phyloP scores from a whole-genome alignment of 225 moss, liverwort and hornwort genomes.

The Bryoerythrophyllum caledonicum region DNA sequence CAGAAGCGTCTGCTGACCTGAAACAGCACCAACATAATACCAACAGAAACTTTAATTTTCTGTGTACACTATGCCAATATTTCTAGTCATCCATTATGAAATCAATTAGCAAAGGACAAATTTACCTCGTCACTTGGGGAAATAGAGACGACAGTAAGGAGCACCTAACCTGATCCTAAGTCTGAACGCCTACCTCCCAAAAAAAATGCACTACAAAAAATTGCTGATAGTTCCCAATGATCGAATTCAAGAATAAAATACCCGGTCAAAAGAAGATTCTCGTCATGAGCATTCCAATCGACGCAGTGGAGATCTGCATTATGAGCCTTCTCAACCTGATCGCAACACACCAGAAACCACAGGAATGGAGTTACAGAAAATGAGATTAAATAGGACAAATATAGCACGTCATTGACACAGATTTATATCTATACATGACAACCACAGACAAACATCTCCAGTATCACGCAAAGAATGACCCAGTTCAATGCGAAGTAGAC shows the following conservation, averaged over 20 bases:
- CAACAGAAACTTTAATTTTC: neutral
- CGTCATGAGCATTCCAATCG: slow-evolving; percentile 91
- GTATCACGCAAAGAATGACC: neutral
- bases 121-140: neutral
- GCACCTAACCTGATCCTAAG: neutral
- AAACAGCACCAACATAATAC: slow-evolving; percentile 18
- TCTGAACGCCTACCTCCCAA: neutral
- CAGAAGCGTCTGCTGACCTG: slow-evolving; percentile 89
- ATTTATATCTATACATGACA: slow-evolving; percentile 3
- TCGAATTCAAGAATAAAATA: slow-evolving; percentile 27
- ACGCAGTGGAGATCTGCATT: slow-evolving; percentile 93
- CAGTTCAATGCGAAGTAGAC: neutral
- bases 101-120: neutral
- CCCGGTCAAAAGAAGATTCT: slow-evolving; percentile 92
- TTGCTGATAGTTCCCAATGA: neutral
- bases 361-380: neutral
- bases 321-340: slow-evolving; percentile 91
- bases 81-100: neutral
- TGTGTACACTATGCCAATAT: neutral
- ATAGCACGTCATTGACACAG: neutral
- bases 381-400: neutral
- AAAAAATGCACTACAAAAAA: neutral
- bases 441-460: slow-evolving; percentile 4
- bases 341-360: slow-evolving; percentile 18
- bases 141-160: neutral